Evolutionary conservation across 495 filamentous ascomycete genomes (phyloP), one percentile per base, ranked within the genome.

Genomic region (Podospora comata): DNA sequence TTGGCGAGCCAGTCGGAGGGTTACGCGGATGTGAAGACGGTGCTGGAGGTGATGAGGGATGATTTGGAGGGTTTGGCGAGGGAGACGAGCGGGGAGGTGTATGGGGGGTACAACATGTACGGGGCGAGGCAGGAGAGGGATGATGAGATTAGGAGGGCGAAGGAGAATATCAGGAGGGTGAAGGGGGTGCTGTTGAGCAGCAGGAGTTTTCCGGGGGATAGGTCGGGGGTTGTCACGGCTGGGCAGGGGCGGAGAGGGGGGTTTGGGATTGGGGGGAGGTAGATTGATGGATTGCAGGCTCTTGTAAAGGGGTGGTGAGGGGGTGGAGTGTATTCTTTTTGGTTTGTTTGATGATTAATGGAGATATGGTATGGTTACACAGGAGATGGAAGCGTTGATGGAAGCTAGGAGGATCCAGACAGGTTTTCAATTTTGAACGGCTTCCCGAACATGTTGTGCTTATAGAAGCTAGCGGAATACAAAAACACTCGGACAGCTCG

Each of bases 181-280:
- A 99, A 99, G 83, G 94, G 95, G 19, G 90, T 94, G 60, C 80
- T 99, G 77, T 73, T 99, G 75, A 94, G 89, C 82, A 88, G 93
- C 19, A 83, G 88, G 74, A 87, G 80, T 68, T 89, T 90, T 72
- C 86, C 87, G 6, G 70, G 28, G 53, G 55, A 57, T 56, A 32
- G 30, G n/a, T 19, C 28, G 5, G 53, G 19, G 32, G 15, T 0
- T 19, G 44, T 15, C 2, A 23, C 32, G 39, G 15, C 39, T 11
- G 39, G 39, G 39, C 30, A 32, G 1, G 39, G 39, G 15, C 7
- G 39, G 13, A 18, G 39, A 11, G 13, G 39, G 9, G 39, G 39
- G 39, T 48, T 48, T 48, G 39, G 39, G 39, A 48, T 48, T 48
- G 39, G 39, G 9, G 39, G 6, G 1, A 48, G 39, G 13, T 48